Evolutionary conservation across 2,329 filamentous ascomycete species (phyloP), one percentile per base, ranked within the genome.

Genomic region (Arthroderma sp.): DNA sequence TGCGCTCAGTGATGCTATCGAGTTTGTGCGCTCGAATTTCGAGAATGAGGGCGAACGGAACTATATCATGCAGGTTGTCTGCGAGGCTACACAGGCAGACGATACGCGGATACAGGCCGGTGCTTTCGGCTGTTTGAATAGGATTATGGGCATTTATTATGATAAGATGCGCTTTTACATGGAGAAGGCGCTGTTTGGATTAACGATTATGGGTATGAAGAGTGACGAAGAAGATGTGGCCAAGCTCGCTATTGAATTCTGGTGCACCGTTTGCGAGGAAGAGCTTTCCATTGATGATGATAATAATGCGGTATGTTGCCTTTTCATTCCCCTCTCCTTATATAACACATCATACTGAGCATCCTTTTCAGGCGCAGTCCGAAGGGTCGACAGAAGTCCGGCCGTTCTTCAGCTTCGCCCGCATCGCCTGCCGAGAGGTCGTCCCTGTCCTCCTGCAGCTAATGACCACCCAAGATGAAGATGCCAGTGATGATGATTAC

Each of bases 91-190:
- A 57, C 93, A 98, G 76, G 90, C 91, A 65, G 80, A 87, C 0
- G 93, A 98, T 73, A 82, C 81, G 59, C 83, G 90, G 69, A 94
- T 98, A 72, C 91, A 97, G 74, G 89, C 95, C 71, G 91, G 90
- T 61, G 88, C 93, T 44, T 98, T 96, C 71, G 93, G 93, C 66
- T 97, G 93, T 73, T 77, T 98, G 65, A 98, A 98, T 81, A 85
- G 93, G 68, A 97, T 98, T 73, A 98, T 98, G 93, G 88, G 82
- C 60, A 82, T 96, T 62, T 98, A 98, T 80, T 98, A 98, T 73
- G 93, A 98, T 68, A 94, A 96, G 77, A 98, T 98, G 93, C 86
- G 91, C 67, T 98, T 96, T 76, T 98, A 98, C 78, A 98, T 98
- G 93, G 93, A 98, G 80, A 97, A 97, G 82, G 93, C 93, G 37